These are phyloP conservation scores for Kitagawia praeruptora DNA, from an alignment of 129 eudicot species.

Conservation along the genomic window DNA sequence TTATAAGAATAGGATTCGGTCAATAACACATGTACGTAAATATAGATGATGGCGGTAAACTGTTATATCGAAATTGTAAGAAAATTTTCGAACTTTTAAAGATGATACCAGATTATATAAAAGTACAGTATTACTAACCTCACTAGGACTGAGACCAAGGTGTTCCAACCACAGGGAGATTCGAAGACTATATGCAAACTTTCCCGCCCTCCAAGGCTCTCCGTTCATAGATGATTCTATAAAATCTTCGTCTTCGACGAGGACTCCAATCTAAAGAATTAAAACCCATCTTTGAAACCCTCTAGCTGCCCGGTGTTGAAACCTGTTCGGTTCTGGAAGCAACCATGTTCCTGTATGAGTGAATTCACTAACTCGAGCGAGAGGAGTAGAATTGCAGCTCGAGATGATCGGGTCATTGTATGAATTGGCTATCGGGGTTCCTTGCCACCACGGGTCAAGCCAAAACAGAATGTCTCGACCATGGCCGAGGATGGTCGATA, in stretches of 20 bases:
- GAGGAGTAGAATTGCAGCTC: no score
- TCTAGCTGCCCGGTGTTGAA: no score
- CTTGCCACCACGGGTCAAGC: no score
- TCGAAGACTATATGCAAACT: conserved; percentile 63
- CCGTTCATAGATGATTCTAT: conserved; percentile 82
- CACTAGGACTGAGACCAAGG: conserved; percentile 63
- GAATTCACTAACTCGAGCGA: no score
- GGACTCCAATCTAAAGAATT: conserved; percentile 72
- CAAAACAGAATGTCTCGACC: no score
- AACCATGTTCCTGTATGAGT: no score
- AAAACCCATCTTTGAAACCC: no score
- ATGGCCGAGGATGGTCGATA: no score
- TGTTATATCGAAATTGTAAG: neutral
- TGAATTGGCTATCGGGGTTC: no score
- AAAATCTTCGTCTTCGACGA: conserved; percentile 80
- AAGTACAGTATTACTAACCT: conserved; percentile 41
- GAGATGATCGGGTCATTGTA: no score
- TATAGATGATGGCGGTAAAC: neutral
- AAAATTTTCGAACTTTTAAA: neutral
- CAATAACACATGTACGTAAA: neutral
- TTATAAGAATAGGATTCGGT: no score
- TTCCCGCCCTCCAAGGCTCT: conserved; percentile 79
- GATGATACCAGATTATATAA: neutral
- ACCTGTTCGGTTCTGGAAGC: no score
- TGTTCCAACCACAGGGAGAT: conserved; percentile 88